Conservation (phyloP, 352 stramenopile species). For the Phytophthora pini region DNA sequence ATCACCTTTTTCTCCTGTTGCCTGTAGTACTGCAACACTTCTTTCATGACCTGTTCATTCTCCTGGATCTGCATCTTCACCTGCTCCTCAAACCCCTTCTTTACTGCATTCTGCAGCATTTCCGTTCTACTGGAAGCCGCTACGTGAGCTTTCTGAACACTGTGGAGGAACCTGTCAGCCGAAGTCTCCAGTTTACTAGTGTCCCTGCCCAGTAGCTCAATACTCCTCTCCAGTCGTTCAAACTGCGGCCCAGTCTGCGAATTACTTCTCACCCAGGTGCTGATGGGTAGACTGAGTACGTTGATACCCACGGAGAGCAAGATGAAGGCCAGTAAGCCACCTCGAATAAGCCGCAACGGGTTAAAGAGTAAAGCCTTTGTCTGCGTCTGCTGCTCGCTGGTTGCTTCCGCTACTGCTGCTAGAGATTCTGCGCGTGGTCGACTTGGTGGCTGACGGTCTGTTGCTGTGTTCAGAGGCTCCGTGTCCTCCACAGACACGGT, state of each 20-base stretch:
- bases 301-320: constrained; percentile 13
- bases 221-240: constrained; percentile 35
- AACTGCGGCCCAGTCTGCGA: constrained; percentile 21
- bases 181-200: constrained; percentile 25
- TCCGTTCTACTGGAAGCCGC: constrained; percentile 24
- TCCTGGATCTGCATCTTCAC: constrained; percentile 20
- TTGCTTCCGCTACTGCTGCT: constrained; percentile 5
- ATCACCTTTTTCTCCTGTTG: constrained; percentile 35
- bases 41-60: constrained; percentile 28
- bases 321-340: constrained; percentile 15
- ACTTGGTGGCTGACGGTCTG: constrained; percentile 11
- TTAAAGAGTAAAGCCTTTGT: constrained; percentile 14
- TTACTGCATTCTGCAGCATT: constrained; percentile 26
- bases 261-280: not conserved
- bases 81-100: constrained; percentile 24
- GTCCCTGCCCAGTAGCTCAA: constrained; percentile 27
- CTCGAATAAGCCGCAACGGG: constrained; percentile 14
- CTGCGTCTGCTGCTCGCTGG: constrained; percentile 9
- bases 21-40: constrained; percentile 34
- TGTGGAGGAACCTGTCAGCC: constrained; percentile 31
- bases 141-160: constrained; percentile 31
- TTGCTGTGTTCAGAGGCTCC: constrained; percentile 17
- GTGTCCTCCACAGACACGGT: constrained; percentile 30
- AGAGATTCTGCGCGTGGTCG: not conserved
- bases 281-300: not conserved